These are phyloP conservation scores for Colletotrichum sp. DNA, from an alignment of 2,329 filamentous ascomycete genomes.

Conservation along the genomic window DNA sequence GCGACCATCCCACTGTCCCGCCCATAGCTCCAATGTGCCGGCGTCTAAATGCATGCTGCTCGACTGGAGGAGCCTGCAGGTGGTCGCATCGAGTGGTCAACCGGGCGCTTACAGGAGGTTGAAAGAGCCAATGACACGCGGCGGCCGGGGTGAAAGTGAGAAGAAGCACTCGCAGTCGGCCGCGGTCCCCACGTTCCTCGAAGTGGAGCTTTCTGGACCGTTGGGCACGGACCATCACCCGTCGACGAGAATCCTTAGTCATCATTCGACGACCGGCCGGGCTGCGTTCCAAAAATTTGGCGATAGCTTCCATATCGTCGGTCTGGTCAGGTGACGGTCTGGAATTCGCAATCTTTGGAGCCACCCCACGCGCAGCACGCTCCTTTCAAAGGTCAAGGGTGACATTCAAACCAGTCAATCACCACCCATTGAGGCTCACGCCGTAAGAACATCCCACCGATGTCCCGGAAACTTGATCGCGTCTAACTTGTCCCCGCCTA, in stretches of 20 bases:
- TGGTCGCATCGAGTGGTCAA: constrained; percentile 21
- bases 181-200: not conserved
- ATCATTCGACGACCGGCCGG: constrained; percentile 3
- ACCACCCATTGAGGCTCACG: not conserved
- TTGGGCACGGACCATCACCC: not conserved
- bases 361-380: not conserved
- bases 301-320: constrained; percentile 15
- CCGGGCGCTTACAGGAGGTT: constrained; percentile 22
- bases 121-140: constrained; percentile 14
- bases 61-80: constrained; percentile 17
- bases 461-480: not conserved
- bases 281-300: constrained; percentile 18
- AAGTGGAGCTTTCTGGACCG: not conserved
- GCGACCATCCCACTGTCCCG: not conserved
- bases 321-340: not conserved
- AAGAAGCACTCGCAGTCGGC: not conserved
- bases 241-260: not conserved
- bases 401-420: not conserved
- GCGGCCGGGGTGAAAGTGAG: not conserved
- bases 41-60: constrained; percentile 12
- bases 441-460: not conserved
- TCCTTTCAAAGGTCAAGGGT: not conserved
- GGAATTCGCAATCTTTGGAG: not conserved
- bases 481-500: not conserved
- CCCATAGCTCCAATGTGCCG: not conserved